Conservation (phyloP, 2,329 filamentous ascomycete species). For the Microsporum audouinii region DNA sequence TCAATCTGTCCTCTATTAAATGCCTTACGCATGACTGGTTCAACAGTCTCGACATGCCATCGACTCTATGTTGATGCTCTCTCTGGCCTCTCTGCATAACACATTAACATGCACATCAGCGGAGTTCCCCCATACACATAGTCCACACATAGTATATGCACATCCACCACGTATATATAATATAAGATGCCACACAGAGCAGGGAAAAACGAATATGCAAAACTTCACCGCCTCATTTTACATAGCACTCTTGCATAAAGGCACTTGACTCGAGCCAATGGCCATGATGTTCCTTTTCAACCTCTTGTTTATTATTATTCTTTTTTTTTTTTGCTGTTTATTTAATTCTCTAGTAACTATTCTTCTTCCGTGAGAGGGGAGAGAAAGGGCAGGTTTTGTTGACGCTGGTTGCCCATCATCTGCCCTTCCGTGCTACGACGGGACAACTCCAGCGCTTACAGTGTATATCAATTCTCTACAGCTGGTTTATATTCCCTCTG, state of each 20-base stretch:
- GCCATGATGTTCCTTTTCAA: too few species aligned
- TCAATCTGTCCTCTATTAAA: neutral
- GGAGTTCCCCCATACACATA: neutral
- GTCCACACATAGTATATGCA: neutral
- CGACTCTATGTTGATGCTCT: neutral
- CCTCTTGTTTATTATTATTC: too few species aligned
- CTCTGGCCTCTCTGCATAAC: neutral
- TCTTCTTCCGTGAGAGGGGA: too few species aligned
- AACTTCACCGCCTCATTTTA: neutral
- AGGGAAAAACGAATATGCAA: neutral
- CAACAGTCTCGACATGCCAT: neutral
- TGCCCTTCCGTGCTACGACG: neutral
- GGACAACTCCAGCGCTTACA: neutral
- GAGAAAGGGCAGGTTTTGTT: too few species aligned
- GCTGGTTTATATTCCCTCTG: neutral
- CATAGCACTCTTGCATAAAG: too few species aligned
- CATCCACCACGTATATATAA: neutral
- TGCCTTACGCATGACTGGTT: neutral
- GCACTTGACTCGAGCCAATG: too few species aligned
- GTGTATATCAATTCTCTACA: neutral
- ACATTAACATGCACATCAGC: neutral
- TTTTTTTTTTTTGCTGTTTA: too few species aligned
- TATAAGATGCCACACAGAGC: neutral
- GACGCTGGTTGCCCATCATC: too few species aligned
- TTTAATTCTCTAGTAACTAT: too few species aligned